Percentiles rank a stretch among this genome's conserved stretches.
phyloP scores from a whole-genome alignment of 768 basidiomycete species.

The Hericium erinaceus region DNA sequence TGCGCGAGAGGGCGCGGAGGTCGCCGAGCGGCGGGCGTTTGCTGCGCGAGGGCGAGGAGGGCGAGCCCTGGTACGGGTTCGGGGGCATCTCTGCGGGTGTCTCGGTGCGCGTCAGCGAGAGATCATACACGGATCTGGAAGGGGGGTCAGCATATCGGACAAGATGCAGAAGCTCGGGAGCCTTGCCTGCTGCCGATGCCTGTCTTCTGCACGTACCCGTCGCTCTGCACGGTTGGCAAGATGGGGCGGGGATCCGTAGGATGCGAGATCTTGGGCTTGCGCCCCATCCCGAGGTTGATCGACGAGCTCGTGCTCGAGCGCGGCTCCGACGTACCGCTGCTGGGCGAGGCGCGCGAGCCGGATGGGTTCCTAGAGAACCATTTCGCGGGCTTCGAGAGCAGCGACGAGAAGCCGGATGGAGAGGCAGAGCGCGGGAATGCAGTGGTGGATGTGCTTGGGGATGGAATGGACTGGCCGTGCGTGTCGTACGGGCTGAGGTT shows the following conservation, averaged over 20 bases:
- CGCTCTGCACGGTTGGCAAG: conserved; percentile 32
- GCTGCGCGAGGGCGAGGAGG: conserved; percentile 22
- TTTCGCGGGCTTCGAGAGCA: conserved; percentile 58
- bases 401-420: conserved; percentile 57
- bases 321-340: conserved; percentile 36
- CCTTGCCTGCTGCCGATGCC: background rate
- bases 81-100: conserved; percentile 27
- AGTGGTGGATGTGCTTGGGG: conserved; percentile 5
- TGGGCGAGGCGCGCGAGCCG: conserved; percentile 24
- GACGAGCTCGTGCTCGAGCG: conserved; percentile 28
- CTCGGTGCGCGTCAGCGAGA: conserved; percentile 37
- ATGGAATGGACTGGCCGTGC: background rate
- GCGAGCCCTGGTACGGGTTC: conserved; percentile 18
- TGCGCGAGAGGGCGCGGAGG: conserved; percentile 58
- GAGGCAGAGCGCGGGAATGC: conserved; percentile 47
- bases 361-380: conserved; percentile 40
- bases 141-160: conserved; percentile 2
- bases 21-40: conserved; percentile 45
- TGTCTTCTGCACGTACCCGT: conserved; percentile 31
- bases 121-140: conserved; percentile 56
- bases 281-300: conserved; percentile 10
- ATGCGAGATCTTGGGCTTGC: conserved; percentile 77
- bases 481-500: conserved; percentile 14
- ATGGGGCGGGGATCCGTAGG: conserved; percentile 80
- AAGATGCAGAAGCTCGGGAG: background rate